Evolutionary conservation across 1,284 basidiomycete genomes (phyloP).

Genomic region (Austroboletus novae-zelandiae): DNA sequence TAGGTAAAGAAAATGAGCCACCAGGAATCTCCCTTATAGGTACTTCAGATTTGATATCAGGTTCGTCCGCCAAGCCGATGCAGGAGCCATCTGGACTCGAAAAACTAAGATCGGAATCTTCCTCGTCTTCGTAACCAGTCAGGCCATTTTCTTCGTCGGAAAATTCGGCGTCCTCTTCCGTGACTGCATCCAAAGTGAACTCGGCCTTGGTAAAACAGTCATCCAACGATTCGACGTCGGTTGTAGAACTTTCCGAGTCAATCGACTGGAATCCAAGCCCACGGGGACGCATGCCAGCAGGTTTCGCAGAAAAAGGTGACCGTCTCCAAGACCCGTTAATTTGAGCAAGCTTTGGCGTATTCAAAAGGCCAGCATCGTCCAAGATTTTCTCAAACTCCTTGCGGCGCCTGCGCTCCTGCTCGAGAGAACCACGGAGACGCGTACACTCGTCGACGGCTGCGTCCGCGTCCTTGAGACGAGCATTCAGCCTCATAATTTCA

Average conservation of each 20-base stretch:
- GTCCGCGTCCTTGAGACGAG: conserved; percentile 32
- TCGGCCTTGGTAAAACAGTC: conserved; percentile 37
- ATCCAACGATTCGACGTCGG: conserved; percentile 62
- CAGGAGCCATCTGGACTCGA: conserved; percentile 51
- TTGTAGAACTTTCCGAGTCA: conserved; percentile 59
- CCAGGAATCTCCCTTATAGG: neutral
- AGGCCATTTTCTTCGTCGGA: conserved; percentile 54
- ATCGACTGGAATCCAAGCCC: conserved; percentile 59
- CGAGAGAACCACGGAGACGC: conserved; percentile 34
- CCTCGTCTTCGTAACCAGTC: conserved; percentile 67
- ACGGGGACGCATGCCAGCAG: conserved; percentile 28
- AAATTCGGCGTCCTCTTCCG: conserved; percentile 52
- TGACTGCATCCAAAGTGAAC: conserved; percentile 53
- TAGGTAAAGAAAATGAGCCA: conserved; percentile 9
- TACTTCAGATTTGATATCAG: conserved; percentile 17
- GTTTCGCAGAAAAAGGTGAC: conserved; percentile 12
- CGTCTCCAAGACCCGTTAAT: conserved; percentile 15
- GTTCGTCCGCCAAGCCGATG: conserved; percentile 53
- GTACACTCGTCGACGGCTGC: conserved; percentile 34
- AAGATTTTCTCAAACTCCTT: conserved; percentile 45
- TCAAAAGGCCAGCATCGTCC: conserved; percentile 35
- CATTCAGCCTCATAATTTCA: conserved; percentile 35
- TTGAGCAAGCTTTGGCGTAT: conserved; percentile 27
- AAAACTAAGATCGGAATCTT: conserved; percentile 43
- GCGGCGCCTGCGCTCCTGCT: conserved; percentile 38